Conservation (phyloP, 192 early-diverging fungal genomes). For the Umbelopsis ramanniana region DNA sequence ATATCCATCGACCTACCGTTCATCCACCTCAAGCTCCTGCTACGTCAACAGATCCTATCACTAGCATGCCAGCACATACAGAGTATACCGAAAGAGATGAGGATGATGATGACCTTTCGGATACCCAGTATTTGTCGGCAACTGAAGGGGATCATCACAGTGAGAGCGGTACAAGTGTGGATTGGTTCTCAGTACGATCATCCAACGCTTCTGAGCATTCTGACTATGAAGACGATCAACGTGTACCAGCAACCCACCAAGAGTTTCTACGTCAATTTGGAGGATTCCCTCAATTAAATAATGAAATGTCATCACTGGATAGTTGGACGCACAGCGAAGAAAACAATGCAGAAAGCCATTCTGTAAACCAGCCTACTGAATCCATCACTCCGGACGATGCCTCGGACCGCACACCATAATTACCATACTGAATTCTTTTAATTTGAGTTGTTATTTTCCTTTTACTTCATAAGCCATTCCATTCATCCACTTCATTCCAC, state of each 20-base stretch:
- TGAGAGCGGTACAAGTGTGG: slow-evolving; percentile 11
- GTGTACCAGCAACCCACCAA: neutral
- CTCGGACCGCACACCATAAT: too few species aligned
- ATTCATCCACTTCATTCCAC: too few species aligned
- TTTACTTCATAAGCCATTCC: too few species aligned
- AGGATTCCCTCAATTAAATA: neutral
- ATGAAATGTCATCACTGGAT: neutral
- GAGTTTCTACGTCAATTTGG: slow-evolving; percentile 12
- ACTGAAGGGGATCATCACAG: neutral
- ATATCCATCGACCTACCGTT: neutral
- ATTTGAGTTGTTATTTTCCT: too few species aligned
- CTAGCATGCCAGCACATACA: neutral
- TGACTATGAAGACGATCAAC: neutral
- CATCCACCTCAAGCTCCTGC: neutral
- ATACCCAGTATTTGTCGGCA: neutral
- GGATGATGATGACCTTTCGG: neutral
- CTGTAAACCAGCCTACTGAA: neutral
- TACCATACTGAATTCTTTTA: too few species aligned
- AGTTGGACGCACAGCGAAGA: neutral
- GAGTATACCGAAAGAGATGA: neutral
- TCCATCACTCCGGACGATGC: neutral
- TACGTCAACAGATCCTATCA: neutral
- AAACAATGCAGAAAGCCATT: neutral
- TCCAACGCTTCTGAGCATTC: neutral
- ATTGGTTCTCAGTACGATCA: slow-evolving; percentile 16